These are phyloP conservation scores for Pseudopithomyces chartarum DNA, from an alignment of 2,329 filamentous ascomycete genomes.

Conservation along the genomic window DNA sequence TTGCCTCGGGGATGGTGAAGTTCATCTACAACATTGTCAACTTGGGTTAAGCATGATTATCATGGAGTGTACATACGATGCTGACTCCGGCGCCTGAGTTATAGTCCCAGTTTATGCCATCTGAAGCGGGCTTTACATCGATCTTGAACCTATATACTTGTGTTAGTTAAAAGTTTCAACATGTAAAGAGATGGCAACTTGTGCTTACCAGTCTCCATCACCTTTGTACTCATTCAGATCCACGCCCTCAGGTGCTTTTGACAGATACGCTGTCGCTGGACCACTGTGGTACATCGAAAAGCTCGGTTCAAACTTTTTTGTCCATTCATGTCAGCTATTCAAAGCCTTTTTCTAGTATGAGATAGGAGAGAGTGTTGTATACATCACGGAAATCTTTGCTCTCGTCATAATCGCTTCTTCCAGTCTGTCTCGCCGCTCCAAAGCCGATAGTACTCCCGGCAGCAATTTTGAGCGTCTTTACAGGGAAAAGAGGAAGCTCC, in stretches of 20 bases:
- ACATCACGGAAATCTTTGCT: background rate
- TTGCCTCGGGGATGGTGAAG: conserved; percentile 18
- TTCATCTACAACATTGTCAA: conserved; percentile 8
- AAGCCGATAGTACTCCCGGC: conserved; percentile 10
- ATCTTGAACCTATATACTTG: conserved; percentile 3
- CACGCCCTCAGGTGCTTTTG: conserved; percentile 6
- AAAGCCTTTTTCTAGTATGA: background rate
- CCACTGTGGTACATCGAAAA: conserved; percentile 14
- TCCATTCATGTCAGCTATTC: background rate
- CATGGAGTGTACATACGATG: background rate
- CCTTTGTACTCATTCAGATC: conserved; percentile 10
- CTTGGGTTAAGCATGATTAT: background rate
- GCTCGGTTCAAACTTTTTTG: conserved; percentile 5
- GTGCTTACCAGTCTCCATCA: conserved; percentile 7
- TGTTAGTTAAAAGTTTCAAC: background rate
- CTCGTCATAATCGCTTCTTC: background rate
- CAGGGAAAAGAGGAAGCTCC: conserved; percentile 9
- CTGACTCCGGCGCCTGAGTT: background rate
- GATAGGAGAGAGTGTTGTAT: background rate
- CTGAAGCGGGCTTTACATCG: conserved; percentile 6
- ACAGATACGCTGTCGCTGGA: conserved; percentile 13
- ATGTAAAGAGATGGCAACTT: background rate
- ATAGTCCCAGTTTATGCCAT: conserved; percentile 10
- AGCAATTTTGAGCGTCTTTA: conserved; percentile 13
- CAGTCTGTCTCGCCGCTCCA: background rate